Base-by-base conservation (phyloP, 2,329 filamentous ascomycete genomes). In the Dendrostoma leiphaemia region DNA sequence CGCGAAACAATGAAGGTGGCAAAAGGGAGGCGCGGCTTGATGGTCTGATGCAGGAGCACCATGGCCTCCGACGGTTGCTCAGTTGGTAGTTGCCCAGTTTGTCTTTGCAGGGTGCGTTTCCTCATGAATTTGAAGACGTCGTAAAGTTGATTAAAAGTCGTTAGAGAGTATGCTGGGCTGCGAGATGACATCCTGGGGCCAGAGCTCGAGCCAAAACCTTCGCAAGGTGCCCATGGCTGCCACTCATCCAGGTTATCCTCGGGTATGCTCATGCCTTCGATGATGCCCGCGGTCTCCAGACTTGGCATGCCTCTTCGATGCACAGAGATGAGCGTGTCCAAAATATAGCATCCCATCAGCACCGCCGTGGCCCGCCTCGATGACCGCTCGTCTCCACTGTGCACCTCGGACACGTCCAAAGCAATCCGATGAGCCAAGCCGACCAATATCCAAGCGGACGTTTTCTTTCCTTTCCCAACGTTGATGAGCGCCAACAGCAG, bases 171-270 rank as follows among this genome's bases (percentile, higher is more conserved):
- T 2, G 67, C 66, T 2, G 67, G 64, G 28, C 59, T 67, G 19
- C 65, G 61, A 15, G 46, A 47, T 19, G 60, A 62, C 57, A 62
- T 62, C 1, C 56, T 51, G 17, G 65, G 61, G 3, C 59, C 58
- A 4, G 56, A 9, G 21, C 48, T 52, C 21, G 57, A 56, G 4
- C 71, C 70, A 46, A 75, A 74, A 3, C 67, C 71, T 4, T 65
- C 61, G 56, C 75, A 74, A 24, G 84, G 80, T 17, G 76, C 75
- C 88, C 88, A 91, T 1, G 85, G 83, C 60, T 88, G 83, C 87
- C 87, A 90, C 69, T 90, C 86, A 63, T 90, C 88, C 19, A 86
- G 70, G 1, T 85, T 85, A 61, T 88, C 84, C 65, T 89, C 85
- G 24, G 82, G 75, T 2, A 88, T 71, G 3, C 70, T 67, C 28